A percentile compares a stretch with the other conserved stretches of the same genome.
Evolutionary conservation across 2,329 filamentous ascomycete species (phyloP).

Genomic region (Beauveria rudraprayagi): DNA sequence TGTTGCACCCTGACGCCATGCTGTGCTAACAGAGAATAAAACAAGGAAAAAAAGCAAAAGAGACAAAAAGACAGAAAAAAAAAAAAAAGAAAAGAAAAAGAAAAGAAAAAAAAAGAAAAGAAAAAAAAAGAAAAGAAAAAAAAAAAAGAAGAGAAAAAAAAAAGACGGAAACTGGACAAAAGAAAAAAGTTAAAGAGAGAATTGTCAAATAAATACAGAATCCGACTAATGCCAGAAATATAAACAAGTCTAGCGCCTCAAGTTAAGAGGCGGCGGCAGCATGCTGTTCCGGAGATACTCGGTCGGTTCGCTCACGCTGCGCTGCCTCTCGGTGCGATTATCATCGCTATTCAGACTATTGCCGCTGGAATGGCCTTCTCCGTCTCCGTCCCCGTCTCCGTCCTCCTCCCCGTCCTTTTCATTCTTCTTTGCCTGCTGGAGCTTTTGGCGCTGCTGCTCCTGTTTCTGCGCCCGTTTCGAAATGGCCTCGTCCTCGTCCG

Average conservation of each 20-base stretch:
- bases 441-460: slow-evolving; percentile 12
- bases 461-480: slow-evolving; percentile 11
- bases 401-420: slow-evolving; percentile 50
- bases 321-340: slow-evolving; percentile 49
- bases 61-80: neutral
- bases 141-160: neutral
- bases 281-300: slow-evolving; percentile 25
- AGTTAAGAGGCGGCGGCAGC: slow-evolving; percentile 26
- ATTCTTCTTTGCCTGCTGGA: slow-evolving; percentile 11
- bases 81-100: neutral
- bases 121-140: neutral
- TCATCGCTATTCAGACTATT: slow-evolving; percentile 21
- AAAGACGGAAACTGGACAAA: neutral
- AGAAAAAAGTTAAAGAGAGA: neutral
- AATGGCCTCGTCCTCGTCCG: slow-evolving; percentile 25
- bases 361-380: slow-evolving; percentile 34
- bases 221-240: neutral
- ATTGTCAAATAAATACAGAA: neutral
- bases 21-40: slow-evolving; percentile 9
- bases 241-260: slow-evolving; percentile 19
- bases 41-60: neutral
- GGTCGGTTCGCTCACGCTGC: slow-evolving; percentile 41
- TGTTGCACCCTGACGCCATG: slow-evolving; percentile 8
- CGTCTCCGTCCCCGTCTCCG: slow-evolving; percentile 28
- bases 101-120: neutral